Evolutionary conservation across 2,329 filamentous ascomycete species (phyloP).

Genomic region (Claviceps maximensis): DNA sequence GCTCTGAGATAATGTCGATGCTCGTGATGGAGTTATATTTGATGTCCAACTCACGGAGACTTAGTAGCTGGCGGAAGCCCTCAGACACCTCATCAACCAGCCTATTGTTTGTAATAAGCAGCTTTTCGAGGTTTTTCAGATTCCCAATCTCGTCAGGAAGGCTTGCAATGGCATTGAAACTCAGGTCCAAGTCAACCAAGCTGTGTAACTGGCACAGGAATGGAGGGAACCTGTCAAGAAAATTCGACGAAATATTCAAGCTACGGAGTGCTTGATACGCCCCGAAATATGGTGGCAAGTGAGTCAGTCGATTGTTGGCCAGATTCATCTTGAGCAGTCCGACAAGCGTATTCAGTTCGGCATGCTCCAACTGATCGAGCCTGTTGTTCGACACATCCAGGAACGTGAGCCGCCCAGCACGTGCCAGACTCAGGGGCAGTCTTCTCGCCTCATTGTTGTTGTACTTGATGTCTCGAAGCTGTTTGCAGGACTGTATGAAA

Average conservation of each 20-base stretch:
- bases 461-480: constrained; percentile 88
- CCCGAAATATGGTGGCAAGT: constrained; percentile 70
- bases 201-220: constrained; percentile 74
- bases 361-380: constrained; percentile 74
- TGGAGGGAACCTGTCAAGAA: constrained; percentile 68
- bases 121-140: constrained; percentile 66
- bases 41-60: constrained; percentile 80
- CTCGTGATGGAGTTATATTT: constrained; percentile 84
- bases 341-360: constrained; percentile 61
- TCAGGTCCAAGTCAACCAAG: constrained; percentile 85
- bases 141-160: constrained; percentile 69
- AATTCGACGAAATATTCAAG: constrained; percentile 89
- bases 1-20: constrained; percentile 72
- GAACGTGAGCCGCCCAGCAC: constrained; percentile 71
- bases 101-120: constrained; percentile 93
- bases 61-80: constrained; percentile 59
- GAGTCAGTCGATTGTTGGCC: constrained; percentile 79
- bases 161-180: constrained; percentile 79
- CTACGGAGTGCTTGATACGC: constrained; percentile 67
- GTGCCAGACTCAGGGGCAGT: constrained; percentile 69
- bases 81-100: constrained; percentile 62
- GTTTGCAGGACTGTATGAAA: constrained; percentile 87
- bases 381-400: constrained; percentile 93
- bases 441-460: constrained; percentile 86
- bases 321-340: constrained; percentile 80